A percentile compares a stretch with the other conserved stretches of the same genome.
Evolutionary conservation across 306 rosid genomes (phyloP).

Genomic region (Cicer pinnatifidum): DNA sequence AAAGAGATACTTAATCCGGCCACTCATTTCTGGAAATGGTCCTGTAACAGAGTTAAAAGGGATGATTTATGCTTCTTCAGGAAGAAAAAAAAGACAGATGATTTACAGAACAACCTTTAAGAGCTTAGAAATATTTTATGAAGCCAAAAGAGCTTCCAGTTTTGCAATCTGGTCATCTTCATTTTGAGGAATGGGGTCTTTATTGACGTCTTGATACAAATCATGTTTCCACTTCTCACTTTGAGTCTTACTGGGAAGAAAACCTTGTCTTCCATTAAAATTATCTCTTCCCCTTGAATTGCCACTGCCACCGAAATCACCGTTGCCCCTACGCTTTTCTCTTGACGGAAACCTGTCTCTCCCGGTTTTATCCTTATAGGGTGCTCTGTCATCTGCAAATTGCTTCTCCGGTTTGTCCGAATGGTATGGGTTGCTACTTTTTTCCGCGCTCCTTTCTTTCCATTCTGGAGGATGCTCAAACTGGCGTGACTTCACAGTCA

Average conservation of each 20-base stretch:
- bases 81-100: neutral
- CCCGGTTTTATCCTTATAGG: slow-evolving; percentile 50
- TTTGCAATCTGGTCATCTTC: slow-evolving; percentile 82
- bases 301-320: slow-evolving; percentile 42
- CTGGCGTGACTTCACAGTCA: slow-evolving; percentile 51
- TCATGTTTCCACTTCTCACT: slow-evolving; percentile 84
- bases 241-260: slow-evolving; percentile 47
- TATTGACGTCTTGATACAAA: slow-evolving; percentile 66
- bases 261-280: slow-evolving; percentile 58
- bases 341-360: slow-evolving; percentile 60
- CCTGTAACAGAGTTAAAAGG: neutral
- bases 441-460: slow-evolving; percentile 59
- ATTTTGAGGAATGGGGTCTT: slow-evolving; percentile 66
- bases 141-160: slow-evolving; percentile 79
- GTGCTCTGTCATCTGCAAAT: slow-evolving; percentile 48
- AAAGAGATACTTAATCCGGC: neutral
- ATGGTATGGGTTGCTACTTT: slow-evolving; percentile 49
- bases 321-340: slow-evolving; percentile 55
- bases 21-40: slow-evolving; percentile 21
- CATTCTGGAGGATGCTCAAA: slow-evolving; percentile 44
- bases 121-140: slow-evolving; percentile 44
- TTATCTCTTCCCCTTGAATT: slow-evolving; percentile 63
- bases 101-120: slow-evolving; percentile 8
- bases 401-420: slow-evolving; percentile 58
- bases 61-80: neutral